These are phyloP conservation scores for Dionaea muscipula DNA, from an alignment of 179 eudicot species.

Conservation along the genomic window DNA sequence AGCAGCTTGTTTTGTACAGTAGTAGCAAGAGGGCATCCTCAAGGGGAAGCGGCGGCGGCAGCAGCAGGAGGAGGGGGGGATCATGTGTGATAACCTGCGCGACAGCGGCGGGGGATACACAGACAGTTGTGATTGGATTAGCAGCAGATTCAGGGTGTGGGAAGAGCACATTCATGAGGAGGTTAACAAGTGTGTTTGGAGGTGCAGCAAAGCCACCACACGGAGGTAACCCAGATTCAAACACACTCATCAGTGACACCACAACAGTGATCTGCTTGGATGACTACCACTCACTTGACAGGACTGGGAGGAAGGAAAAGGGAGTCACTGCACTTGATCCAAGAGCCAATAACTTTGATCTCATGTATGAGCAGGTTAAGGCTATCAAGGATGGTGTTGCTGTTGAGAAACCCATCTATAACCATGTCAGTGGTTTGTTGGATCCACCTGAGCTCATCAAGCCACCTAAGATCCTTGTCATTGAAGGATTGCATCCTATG, in stretches of 20 bases:
- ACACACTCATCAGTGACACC: slow-evolving; percentile 75
- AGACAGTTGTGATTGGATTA: slow-evolving; percentile 74
- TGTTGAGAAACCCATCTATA: slow-evolving; percentile 84
- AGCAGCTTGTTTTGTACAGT: slow-evolving; percentile 51
- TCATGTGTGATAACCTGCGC: slow-evolving; percentile 47
- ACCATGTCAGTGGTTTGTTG: slow-evolving; percentile 77
- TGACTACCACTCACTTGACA: slow-evolving; percentile 83
- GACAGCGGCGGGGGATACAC: slow-evolving; percentile 24
- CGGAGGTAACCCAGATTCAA: slow-evolving; percentile 91
- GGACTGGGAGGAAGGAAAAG: slow-evolving; percentile 72
- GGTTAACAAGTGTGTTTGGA: slow-evolving; percentile 84
- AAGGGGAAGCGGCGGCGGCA: slow-evolving; percentile 9
- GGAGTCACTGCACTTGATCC: slow-evolving; percentile 97
- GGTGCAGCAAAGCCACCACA: slow-evolving; percentile 90
- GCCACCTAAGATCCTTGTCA: slow-evolving; percentile 93
- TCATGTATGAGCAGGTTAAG: slow-evolving; percentile 95
- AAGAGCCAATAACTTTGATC: slow-evolving; percentile 75
- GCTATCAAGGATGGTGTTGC: slow-evolving; percentile 59
- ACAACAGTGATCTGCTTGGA: slow-evolving; percentile 91
- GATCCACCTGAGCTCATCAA: slow-evolving; percentile 88
- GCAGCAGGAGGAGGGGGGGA: slow-evolving; percentile 1
- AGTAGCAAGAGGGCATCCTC: slow-evolving; percentile 12
- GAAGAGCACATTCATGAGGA: slow-evolving; percentile 91
- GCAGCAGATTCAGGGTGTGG: slow-evolving; percentile 99
- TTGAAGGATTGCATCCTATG: slow-evolving; percentile 98